Evolutionary conservation across 2,329 filamentous ascomycete species (phyloP).

Genomic region (Trichoderma pleuroti): DNA sequence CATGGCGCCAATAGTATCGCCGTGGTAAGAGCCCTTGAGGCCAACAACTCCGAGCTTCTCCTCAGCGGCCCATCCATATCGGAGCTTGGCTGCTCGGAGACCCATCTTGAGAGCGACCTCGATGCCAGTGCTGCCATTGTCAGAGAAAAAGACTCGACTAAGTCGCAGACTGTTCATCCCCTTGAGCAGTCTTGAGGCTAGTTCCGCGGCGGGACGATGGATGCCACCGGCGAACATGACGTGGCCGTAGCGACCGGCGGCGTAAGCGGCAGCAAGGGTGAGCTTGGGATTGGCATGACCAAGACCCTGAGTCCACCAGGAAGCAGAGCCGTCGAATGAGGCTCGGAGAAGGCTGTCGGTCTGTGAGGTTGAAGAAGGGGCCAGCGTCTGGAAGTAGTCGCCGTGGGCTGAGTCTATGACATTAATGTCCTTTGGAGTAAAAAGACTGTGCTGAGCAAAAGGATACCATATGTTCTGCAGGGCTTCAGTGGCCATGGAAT

Average conservation of each 20-base stretch:
- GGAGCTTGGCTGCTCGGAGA: constrained; percentile 61
- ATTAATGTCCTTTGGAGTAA: constrained; percentile 60
- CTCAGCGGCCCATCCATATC: constrained; percentile 62
- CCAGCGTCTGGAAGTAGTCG: constrained; percentile 67
- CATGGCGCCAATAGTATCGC: constrained; percentile 86
- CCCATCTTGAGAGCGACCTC: constrained; percentile 87
- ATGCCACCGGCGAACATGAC: constrained; percentile 82
- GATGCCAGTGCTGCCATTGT: constrained; percentile 78
- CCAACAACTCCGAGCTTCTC: constrained; percentile 66
- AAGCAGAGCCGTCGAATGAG: constrained; percentile 79
- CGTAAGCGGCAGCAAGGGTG: constrained; percentile 72
- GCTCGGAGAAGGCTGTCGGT: constrained; percentile 37
- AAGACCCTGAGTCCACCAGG: constrained; percentile 88
- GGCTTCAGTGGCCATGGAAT: constrained; percentile 59
- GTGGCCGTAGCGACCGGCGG: constrained; percentile 79
- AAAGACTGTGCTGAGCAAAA: constrained; percentile 73
- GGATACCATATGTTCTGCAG: constrained; percentile 75
- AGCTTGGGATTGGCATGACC: constrained; percentile 73
- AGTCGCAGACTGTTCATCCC: constrained; percentile 62
- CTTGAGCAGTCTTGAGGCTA: constrained; percentile 63
- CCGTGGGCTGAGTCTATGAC: constrained; percentile 78
- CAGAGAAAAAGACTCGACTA: constrained; percentile 72
- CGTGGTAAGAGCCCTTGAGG: constrained; percentile 77
- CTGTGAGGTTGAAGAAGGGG: neutral
- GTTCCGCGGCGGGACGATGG: constrained; percentile 70